Conservation (phyloP, 106 monocot genomes). For the Acorus calamus region DNA sequence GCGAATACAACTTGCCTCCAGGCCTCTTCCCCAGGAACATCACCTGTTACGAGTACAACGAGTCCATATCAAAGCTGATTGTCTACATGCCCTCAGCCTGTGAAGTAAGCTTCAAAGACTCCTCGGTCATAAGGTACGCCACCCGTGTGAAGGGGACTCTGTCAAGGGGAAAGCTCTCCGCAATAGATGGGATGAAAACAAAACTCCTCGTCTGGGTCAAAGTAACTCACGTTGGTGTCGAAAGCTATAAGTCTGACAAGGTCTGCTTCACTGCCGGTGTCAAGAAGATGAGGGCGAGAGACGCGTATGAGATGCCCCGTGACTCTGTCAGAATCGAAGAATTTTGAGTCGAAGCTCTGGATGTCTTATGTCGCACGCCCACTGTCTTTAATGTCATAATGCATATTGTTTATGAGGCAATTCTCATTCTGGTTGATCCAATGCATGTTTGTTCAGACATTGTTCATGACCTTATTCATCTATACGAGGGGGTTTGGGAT, state of each 20-base stretch:
- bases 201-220: constrained; percentile 92
- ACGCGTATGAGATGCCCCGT: constrained; percentile 75
- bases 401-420: background rate
- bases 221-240: constrained; percentile 60
- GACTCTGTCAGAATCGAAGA: constrained; percentile 67
- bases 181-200: constrained; percentile 94
- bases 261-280: constrained; percentile 79
- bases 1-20: constrained; percentile 73
- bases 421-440: too few species aligned
- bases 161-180: constrained; percentile 76
- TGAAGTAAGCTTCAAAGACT: constrained; percentile 89
- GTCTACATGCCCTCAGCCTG: constrained; percentile 70
- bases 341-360: constrained; percentile 23
- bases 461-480: too few species aligned
- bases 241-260: constrained; percentile 81
- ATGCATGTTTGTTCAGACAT: too few species aligned
- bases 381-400: background rate
- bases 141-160: constrained; percentile 68
- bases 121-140: constrained; percentile 60
- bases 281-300: constrained; percentile 76
- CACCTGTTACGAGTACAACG: constrained; percentile 78
- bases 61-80: constrained; percentile 50
- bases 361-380: background rate
- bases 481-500: too few species aligned
- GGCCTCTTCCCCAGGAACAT: constrained; percentile 89